A percentile compares a stretch with the other conserved stretches of the same genome.
phyloP scores from a whole-genome alignment of 176 grass and related monocot species.

The Aegilops speltoides region DNA sequence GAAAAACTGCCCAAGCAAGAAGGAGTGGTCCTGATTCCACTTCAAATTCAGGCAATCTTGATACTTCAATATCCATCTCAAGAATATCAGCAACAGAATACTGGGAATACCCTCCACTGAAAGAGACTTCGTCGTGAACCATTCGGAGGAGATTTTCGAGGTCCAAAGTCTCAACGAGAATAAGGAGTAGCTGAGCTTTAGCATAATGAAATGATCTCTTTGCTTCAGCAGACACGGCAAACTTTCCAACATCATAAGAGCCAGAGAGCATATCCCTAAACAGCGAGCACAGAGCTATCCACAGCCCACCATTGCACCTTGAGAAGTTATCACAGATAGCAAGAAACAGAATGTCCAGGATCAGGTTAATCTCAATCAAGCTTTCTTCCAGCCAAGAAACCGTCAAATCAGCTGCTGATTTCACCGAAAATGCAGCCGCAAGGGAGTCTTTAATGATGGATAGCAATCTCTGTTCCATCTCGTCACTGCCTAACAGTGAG shows the following conservation, averaged over 20 bases:
- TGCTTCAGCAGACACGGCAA: constrained; percentile 71
- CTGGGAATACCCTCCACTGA: constrained; percentile 69
- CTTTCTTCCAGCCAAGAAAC: constrained; percentile 80
- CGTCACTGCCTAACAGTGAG: constrained; percentile 54
- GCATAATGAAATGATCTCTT: constrained; percentile 72
- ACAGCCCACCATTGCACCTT: constrained; percentile 58
- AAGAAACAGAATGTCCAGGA: constrained; percentile 90
- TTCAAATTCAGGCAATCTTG: constrained; percentile 63
- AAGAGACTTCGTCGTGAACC: constrained; percentile 75
- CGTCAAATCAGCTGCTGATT: constrained; percentile 63
- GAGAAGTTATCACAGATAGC: constrained; percentile 79
- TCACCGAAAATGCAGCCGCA: constrained; percentile 56
- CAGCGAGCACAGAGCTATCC: constrained; percentile 73
- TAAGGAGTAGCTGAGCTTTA: constrained; percentile 82
- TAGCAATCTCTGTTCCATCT: constrained; percentile 65
- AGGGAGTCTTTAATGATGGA: constrained; percentile 65
- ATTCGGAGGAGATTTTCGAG: constrained; percentile 81
- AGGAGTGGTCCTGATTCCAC: constrained; percentile 82
- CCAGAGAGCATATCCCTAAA: constrained; percentile 82
- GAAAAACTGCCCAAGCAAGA: constrained; percentile 85
- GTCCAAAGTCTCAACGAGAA: constrained; percentile 89
- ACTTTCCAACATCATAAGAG: constrained; percentile 70
- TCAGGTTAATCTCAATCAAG: constrained; percentile 86
- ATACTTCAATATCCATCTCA: constrained; percentile 85
- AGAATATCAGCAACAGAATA: constrained; percentile 84